Base-by-base conservation (phyloP, 2,329 filamentous ascomycete species). In the Alternaria sp. region DNA sequence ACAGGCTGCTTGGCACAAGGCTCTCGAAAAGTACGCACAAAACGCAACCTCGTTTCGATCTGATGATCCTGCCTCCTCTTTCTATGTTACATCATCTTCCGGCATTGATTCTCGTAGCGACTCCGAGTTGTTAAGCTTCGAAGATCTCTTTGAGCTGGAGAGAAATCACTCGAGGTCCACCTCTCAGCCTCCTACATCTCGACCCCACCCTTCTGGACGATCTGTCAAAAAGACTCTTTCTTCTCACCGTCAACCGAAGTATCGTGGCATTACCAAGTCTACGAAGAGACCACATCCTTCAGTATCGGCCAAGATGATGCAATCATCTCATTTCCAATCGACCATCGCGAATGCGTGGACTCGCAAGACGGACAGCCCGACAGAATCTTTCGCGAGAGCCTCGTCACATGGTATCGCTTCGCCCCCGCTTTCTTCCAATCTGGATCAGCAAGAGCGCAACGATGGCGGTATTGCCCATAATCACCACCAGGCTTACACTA, bases 1-100 rank as follows among this genome's bases (percentile, higher is more conserved):
- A 65, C 78, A 83, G 60, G 82, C 84, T 72, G 82, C 85, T 75
- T 88, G 86, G 86, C 82, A 82, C 67, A 83, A 84, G 76, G 85
- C 85, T 71, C 75, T 84, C 65, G 83, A 82, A 77, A 82, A 81
- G 71, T 73, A 86, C 71, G 80, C 84, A 74, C 83, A 85, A 75
- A 85, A 85, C 73, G 79, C 83, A 73, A 79, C 81, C 67, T 79
- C 79, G 62, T 74, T 77, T 68, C 65, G 70, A 57, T 66, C 63
- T 25, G 59, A 57, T 23, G 67, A 65, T 69, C 73, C 70, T 57
- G 69, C 70, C 61, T 76, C 73, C n/a, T 68, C 75, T 51, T 78
- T 26, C n/a, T 25, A 60, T 25, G 6, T 75, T 62, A 71, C 74
- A 53, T 68, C 77, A 23, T 75, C 75, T 56, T 66, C 67, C 51